Conservation (phyloP, 805 yeast species). For the Saturnispora serradocipensis region DNA sequence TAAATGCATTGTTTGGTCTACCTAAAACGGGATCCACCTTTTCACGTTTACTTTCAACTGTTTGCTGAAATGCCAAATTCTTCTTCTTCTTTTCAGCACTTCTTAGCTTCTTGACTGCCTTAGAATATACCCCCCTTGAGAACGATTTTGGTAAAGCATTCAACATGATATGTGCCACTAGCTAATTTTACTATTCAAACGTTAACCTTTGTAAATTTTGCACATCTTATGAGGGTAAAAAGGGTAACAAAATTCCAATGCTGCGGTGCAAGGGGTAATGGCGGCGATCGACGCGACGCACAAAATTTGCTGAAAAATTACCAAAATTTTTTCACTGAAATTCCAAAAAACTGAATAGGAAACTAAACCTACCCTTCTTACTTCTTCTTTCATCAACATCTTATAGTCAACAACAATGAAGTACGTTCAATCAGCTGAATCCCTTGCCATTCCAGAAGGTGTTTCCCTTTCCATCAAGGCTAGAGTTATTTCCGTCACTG, state of each 20-base stretch:
- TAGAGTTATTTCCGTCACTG: constrained; percentile 81
- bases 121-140: constrained; percentile 5
- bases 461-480: constrained; percentile 88
- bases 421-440: constrained; percentile 54
- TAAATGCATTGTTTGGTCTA: constrained; percentile 51
- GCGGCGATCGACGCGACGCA: constrained; percentile 12
- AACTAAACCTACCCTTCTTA: background rate
- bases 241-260: background rate
- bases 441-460: constrained; percentile 74
- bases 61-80: constrained; percentile 22
- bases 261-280: constrained; percentile 9
- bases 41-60: constrained; percentile 19
- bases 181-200: background rate
- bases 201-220: background rate
- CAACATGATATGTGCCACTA: background rate
- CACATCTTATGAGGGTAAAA: background rate
- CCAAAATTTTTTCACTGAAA: background rate
- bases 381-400: background rate
- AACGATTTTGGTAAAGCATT: background rate
- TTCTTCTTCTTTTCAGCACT: constrained; percentile 21
- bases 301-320: background rate
- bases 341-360: background rate
- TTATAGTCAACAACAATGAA: constrained; percentile 32
- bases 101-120: constrained; percentile 11
- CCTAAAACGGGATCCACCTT: constrained; percentile 84